These are phyloP conservation scores for Populus euphratica DNA, from an alignment of 345 rosid genomes.

Conservation along the genomic window DNA sequence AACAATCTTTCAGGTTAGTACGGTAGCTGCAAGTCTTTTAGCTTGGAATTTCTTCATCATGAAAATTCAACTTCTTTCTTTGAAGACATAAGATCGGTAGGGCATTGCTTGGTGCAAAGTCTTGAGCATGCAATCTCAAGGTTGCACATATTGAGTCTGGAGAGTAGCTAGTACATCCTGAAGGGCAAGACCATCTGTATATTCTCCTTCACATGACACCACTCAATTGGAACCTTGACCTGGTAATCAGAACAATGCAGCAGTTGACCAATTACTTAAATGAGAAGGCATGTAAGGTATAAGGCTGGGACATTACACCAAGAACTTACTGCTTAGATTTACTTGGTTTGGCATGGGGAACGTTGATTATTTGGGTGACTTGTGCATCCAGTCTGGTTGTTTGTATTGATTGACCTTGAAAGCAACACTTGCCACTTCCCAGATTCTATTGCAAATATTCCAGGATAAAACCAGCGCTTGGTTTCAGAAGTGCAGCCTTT, in stretches of 20 bases:
- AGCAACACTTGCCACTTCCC: not conserved
- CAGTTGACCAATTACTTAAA: not conserved
- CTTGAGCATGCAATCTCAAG: not conserved
- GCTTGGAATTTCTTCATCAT: not conserved
- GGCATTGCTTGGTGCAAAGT: not conserved
- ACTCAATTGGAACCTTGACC: not conserved
- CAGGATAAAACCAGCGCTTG: not conserved
- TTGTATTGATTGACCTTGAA: not conserved
- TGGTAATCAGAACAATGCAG: not conserved
- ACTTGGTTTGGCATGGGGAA: not conserved
- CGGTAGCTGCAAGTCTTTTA: not conserved
- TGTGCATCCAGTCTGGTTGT: not conserved
- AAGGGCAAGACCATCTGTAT: not conserved
- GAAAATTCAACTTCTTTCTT: not conserved
- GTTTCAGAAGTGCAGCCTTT: not conserved
- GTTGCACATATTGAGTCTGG: not conserved
- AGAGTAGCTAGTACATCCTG: not conserved
- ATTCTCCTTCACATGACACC: not conserved
- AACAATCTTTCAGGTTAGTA: conserved; percentile 72
- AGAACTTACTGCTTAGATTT: not conserved
- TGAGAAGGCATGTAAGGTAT: not conserved
- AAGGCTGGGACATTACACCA: not conserved
- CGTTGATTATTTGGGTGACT: not conserved
- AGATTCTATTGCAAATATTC: not conserved
- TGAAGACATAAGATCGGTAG: not conserved